phyloP scores from a whole-genome alignment of 2,329 filamentous ascomycete genomes.

The Venturia aucupariae region DNA sequence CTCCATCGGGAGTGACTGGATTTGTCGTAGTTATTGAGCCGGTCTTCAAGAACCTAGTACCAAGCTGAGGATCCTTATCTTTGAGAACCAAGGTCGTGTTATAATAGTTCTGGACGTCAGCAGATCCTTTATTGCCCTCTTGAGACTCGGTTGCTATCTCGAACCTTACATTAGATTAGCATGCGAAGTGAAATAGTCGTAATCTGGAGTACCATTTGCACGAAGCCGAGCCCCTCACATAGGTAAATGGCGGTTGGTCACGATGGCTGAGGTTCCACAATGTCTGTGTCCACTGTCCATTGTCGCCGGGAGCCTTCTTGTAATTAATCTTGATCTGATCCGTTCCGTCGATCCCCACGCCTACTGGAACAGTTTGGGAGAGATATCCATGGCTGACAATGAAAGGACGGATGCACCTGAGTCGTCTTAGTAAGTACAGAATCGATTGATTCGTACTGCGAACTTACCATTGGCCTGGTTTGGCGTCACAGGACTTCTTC shows the following conservation, averaged over 20 bases:
- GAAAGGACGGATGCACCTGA: conserved; percentile 12
- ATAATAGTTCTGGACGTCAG: conserved; percentile 11
- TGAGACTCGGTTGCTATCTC: conserved; percentile 12
- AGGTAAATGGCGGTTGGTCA: background rate
- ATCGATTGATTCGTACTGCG: background rate
- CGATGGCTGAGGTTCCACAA: conserved; percentile 3
- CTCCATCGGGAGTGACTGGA: conserved; percentile 14
- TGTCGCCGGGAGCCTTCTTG: conserved; percentile 6
- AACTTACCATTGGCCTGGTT: conserved; percentile 8
- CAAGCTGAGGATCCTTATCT: conserved; percentile 6
- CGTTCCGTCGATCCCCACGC: conserved; percentile 3
- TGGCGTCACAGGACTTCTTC: background rate
- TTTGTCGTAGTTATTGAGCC: conserved; percentile 3
- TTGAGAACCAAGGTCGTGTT: conserved; percentile 10
- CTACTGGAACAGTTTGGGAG: background rate
- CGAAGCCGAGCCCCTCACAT: background rate
- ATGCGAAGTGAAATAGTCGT: background rate
- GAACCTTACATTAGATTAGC: background rate
- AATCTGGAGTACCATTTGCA: conserved; percentile 8
- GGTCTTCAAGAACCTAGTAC: background rate
- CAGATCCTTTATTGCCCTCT: conserved; percentile 6
- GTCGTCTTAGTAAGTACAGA: background rate
- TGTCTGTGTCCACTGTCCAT: conserved; percentile 10
- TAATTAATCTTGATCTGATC: conserved; percentile 11
- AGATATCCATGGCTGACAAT: conserved; percentile 5